phyloP scores from a whole-genome alignment of 2,329 filamentous ascomycete genomes.

The Xylariales sp. region DNA sequence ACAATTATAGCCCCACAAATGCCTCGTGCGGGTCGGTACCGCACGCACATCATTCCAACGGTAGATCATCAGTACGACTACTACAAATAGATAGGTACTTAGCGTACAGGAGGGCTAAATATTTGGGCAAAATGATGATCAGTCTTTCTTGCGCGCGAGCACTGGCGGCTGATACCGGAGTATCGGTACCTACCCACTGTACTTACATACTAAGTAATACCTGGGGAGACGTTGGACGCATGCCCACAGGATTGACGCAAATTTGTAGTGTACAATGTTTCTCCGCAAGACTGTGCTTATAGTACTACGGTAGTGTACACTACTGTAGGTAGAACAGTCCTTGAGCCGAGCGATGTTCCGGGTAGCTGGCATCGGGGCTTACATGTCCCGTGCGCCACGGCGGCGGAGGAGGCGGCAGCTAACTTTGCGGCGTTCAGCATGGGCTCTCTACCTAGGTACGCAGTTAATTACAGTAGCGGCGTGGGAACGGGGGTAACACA shows the following conservation, averaged over 20 bases:
- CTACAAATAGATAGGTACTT: slow-evolving; percentile 9
- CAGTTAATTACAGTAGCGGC: slow-evolving; percentile 14
- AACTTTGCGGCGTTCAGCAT: slow-evolving; percentile 8
- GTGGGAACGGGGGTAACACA: slow-evolving; percentile 26
- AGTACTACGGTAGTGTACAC: too few species aligned
- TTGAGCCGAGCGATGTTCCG: slow-evolving; percentile 23
- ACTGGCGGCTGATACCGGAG: background rate
- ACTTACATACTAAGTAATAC: too few species aligned
- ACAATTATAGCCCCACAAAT: slow-evolving; percentile 7
- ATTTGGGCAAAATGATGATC: slow-evolving; percentile 17
- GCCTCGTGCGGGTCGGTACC: slow-evolving; percentile 25
- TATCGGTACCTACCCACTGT: slow-evolving; percentile 11
- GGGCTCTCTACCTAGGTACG: background rate
- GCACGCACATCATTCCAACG: slow-evolving; percentile 30
- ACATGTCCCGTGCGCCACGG: slow-evolving; percentile 35
- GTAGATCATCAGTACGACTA: slow-evolving; percentile 18
- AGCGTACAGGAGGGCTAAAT: background rate
- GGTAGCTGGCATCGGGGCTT: slow-evolving; percentile 38
- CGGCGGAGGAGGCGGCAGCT: slow-evolving; percentile 26
- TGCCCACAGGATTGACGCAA: background rate
- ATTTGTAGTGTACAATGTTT: slow-evolving; percentile 3
- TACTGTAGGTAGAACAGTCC: background rate
- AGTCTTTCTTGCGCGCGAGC: background rate
- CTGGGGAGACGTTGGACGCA: slow-evolving; percentile 1
- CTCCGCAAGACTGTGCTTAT: background rate